These are phyloP conservation scores for Cenchrus purpureus DNA, from an alignment of 176 grass and related monocot species.

Conservation along the genomic window DNA sequence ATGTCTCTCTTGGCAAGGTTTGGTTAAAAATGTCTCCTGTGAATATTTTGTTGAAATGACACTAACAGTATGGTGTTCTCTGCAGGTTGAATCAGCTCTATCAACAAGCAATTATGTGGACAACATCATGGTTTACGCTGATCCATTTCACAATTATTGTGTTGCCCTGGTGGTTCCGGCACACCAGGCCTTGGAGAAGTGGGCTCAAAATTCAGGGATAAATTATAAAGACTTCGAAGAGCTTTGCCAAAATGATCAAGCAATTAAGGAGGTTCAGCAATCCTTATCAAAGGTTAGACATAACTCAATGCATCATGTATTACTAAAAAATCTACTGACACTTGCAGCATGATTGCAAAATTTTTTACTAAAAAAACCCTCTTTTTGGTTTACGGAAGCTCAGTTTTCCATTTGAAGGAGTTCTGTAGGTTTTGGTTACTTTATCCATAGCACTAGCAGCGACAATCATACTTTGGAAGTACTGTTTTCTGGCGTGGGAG, in stretches of 20 bases:
- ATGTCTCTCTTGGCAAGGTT: constrained; percentile 91
- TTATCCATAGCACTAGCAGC: background rate
- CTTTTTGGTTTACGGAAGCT: background rate
- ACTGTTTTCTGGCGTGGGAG: background rate
- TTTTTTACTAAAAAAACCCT: too few species aligned
- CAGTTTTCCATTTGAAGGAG: background rate
- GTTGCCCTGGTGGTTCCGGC: constrained; percentile 74
- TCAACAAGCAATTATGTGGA: constrained; percentile 72
- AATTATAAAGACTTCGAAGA: constrained; percentile 53
- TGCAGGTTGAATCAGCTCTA: constrained; percentile 78
- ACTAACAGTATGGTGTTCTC: constrained; percentile 6
- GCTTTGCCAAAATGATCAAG: constrained; percentile 69
- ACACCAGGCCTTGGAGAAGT: constrained; percentile 62
- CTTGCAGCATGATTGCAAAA: background rate
- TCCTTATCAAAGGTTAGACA: constrained; percentile 68
- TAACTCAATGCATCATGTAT: background rate
- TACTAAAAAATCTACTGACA: background rate
- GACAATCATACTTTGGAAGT: background rate
- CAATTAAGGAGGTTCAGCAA: constrained; percentile 69
- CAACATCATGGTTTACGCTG: constrained; percentile 85
- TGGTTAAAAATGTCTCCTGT: background rate
- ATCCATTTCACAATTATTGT: constrained; percentile 80
- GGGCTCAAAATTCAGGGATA: constrained; percentile 64
- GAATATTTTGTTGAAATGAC: constrained; percentile 21
- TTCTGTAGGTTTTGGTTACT: background rate